Base-by-base conservation (phyloP, 2,329 filamentous ascomycete species). In the Ambrosiella beaveri region DNA sequence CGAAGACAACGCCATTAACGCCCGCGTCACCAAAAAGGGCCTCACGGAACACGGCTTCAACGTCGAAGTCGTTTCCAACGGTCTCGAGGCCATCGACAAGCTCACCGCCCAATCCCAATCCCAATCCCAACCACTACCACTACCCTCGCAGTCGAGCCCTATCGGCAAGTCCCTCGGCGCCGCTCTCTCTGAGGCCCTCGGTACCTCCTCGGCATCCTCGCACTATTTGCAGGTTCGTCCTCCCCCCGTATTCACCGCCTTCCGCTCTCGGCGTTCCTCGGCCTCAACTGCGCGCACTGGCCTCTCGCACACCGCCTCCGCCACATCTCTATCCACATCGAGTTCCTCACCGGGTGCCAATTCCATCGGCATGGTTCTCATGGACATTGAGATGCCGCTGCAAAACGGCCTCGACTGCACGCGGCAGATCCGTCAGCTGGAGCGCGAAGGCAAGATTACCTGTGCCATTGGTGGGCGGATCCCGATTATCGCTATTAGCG, bases 301-400 rank as follows among this genome's bases (percentile, higher is more conserved):
- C 45, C 63, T 5, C 8, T 38, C 41, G 1, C 12, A 36, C 13
- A 13, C 37, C 19, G 36, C 51, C 2, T 19, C 35, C 9, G 50
- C 36, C 35, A 19, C 40, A 11, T n/a, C 57, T 11, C 38, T 13
- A 74, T 79, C 61, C 67, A 85, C 58, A 1, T 51, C 47, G 3
- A 12, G 17, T 27, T n/a, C 47, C 7, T 17, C 47, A 3, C 47
- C 47, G 2, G 17, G 17, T 27, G 15, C 45, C 5, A 9, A 36
- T 7, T 51, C 19, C 27, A 19, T 51, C 35, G 47, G 47, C 81
- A 86, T 88, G 50, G 82, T 90, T 11, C 69, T 90, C 3, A 88
- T 90, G 85, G 86, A 90, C 65, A 74, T 88, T 54, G 85, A 89
- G 65, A 90, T 90, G 86, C 86, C 86, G 1, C 76, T 88, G 47